A percentile compares a stretch with the other conserved stretches of the same genome.
Conservation (phyloP, 805 yeast species). For the Myxozyma sirexii region DNA sequence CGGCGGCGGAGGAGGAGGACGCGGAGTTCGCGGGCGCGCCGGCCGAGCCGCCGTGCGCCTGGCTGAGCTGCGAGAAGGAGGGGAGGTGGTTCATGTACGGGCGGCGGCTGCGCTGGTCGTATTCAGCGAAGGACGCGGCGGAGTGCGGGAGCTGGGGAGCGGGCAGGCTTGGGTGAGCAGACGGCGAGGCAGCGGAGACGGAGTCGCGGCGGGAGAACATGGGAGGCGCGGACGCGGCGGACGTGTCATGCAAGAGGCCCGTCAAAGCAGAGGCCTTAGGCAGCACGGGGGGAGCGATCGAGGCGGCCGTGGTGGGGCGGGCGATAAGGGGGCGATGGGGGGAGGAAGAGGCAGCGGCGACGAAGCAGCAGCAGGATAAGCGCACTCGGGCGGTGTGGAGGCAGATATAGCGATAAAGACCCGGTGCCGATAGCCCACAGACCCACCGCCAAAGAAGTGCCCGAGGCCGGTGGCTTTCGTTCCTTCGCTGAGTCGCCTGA, state of each 20-base stretch:
- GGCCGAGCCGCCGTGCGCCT: conserved; percentile 12
- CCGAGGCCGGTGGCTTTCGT: background rate
- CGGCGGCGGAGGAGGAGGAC: conserved; percentile 4
- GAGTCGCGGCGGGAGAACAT: conserved; percentile 11
- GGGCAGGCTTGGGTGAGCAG: background rate
- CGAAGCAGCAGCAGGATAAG: background rate
- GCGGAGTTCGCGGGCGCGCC: background rate
- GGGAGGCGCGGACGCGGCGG: background rate
- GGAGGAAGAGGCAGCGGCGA: background rate
- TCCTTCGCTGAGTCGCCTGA: conserved; percentile 6
- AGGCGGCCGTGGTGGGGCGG: conserved; percentile 6
- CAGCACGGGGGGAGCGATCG: conserved; percentile 6
- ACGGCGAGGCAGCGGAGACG: conserved; percentile 1
- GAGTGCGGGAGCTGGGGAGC: conserved; percentile 4
- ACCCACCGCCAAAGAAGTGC: conserved; percentile 7
- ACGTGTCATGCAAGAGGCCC: conserved; percentile 5
- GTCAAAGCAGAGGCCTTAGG: conserved; percentile 13
- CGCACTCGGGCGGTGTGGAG: background rate
- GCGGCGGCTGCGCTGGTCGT: conserved; percentile 15
- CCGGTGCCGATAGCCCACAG: conserved; percentile 10
- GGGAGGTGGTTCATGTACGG: conserved; percentile 26
- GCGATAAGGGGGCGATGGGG: background rate
- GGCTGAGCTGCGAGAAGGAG: conserved; percentile 21
- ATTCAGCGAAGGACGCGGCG: conserved; percentile 8
- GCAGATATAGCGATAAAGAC: background rate